A percentile compares a stretch with the other conserved stretches of the same genome.
Evolutionary conservation across 768 basidiomycete genomes (phyloP).

Genomic region (Tylopilus plumbeoviolaceoides): DNA sequence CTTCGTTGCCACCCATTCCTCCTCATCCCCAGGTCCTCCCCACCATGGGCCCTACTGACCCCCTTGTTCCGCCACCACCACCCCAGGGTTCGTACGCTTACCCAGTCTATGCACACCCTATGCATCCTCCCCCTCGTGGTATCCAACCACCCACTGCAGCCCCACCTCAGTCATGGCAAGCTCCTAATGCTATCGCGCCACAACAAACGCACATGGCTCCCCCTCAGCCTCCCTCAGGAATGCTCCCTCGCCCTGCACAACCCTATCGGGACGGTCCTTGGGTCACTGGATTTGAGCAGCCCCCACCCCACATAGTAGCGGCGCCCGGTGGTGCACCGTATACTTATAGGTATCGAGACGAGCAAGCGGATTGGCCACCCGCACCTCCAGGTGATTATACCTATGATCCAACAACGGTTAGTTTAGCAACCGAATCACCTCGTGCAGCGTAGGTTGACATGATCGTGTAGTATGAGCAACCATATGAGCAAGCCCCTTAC

Average conservation of each 20-base stretch:
- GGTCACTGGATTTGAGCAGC: constrained; percentile 52
- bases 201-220: constrained; percentile 59
- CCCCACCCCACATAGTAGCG: constrained; percentile 45
- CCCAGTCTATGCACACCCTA: constrained; percentile 38
- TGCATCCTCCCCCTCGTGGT: constrained; percentile 35
- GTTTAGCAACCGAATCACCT: constrained; percentile 13
- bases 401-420: constrained; percentile 51
- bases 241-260: constrained; percentile 42
- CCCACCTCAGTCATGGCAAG: constrained; percentile 64
- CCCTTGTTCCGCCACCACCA: constrained; percentile 30
- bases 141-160: constrained; percentile 45
- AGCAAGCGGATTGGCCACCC: constrained; percentile 45
- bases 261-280: constrained; percentile 52
- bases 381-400: constrained; percentile 43
- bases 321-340: constrained; percentile 43
- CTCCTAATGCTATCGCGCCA: constrained; percentile 55
- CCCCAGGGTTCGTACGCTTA: constrained; percentile 29
- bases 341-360: constrained; percentile 62
- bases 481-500: constrained; percentile 59
- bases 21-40: constrained; percentile 27
- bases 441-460: constrained; percentile 6
- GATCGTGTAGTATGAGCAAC: constrained; percentile 45
- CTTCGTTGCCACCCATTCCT: constrained; percentile 25
- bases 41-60: constrained; percentile 25
- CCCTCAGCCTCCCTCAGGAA: constrained; percentile 41